Percentiles rank a stretch among this genome's conserved stretches.
Evolutionary conservation across 345 rosid genomes (phyloP).

Genomic region (Lepidium sativum): DNA sequence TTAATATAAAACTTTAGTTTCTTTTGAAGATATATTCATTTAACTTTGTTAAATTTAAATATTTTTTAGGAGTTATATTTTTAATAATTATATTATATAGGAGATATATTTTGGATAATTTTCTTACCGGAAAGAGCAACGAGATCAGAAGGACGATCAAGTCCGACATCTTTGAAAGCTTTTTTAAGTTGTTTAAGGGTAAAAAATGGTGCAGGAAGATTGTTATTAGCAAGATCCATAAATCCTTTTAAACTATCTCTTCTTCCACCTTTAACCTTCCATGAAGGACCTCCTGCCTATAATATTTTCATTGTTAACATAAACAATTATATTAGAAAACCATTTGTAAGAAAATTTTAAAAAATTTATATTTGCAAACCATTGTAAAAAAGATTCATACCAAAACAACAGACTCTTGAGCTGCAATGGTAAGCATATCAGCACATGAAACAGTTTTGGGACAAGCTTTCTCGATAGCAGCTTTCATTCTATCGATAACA

Average conservation of each 20-base stretch:
- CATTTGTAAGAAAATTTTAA: not conserved
- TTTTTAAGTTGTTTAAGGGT: conserved; percentile 12
- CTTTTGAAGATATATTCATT: too few relatives aligned
- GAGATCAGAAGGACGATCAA: conserved; percentile 18
- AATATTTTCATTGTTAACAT: not conserved
- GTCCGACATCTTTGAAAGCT: conserved; percentile 11
- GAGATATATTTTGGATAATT: too few relatives aligned
- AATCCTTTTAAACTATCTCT: conserved; percentile 19
- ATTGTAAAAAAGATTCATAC: conserved; percentile 20
- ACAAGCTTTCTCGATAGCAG: conserved; percentile 42
- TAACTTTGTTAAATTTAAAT: too few relatives aligned
- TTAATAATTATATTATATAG: not conserved
- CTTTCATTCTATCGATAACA: conserved; percentile 49
- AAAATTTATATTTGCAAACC: not conserved
- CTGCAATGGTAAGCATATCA: conserved; percentile 49
- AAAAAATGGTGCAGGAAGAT: conserved; percentile 15
- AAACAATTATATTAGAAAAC: not conserved
- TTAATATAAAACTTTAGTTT: too few relatives aligned
- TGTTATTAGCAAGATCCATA: conserved; percentile 21
- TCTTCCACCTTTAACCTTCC: conserved; percentile 19
- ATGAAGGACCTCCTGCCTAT: conserved; percentile 27
- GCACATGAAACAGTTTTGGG: conserved; percentile 59
- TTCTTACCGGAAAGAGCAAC: conserved; percentile 26
- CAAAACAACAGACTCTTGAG: conserved; percentile 47
- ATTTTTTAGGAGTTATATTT: too few relatives aligned